Conservation (phyloP, 352 stramenopile genomes). For the Globisporangium acanthophoron region DNA sequence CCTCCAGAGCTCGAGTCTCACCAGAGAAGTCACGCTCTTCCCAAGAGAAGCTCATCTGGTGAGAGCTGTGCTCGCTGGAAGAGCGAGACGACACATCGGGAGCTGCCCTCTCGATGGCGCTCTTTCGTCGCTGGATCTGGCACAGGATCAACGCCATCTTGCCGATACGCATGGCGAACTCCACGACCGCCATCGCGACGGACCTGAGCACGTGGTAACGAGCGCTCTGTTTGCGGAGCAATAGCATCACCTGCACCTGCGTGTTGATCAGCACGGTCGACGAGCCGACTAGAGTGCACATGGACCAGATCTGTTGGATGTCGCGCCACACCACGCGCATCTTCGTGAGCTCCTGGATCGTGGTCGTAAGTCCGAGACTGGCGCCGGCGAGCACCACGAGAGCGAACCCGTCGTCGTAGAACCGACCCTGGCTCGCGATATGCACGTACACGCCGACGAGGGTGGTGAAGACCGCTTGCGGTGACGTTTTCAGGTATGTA, state of each 20-base stretch:
- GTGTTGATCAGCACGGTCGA: slow-evolving; percentile 43
- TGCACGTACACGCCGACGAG: slow-evolving; percentile 1
- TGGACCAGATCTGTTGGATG: slow-evolving; percentile 25
- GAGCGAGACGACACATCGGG: not conserved
- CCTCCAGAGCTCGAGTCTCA: slow-evolving; percentile 1
- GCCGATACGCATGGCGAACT: slow-evolving; percentile 19
- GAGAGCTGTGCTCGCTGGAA: not conserved
- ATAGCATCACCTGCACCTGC: slow-evolving; percentile 25
- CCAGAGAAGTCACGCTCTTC: not conserved
- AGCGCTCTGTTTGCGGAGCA: slow-evolving; percentile 21
- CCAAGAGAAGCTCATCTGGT: not conserved
- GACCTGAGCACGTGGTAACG: slow-evolving; percentile 14
- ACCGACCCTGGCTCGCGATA: slow-evolving; percentile 2
- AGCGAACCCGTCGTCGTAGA: not conserved
- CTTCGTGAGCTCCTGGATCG: slow-evolving; percentile 22
- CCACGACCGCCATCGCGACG: slow-evolving; percentile 21
- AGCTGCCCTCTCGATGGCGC: not conserved
- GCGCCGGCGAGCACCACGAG: not conserved
- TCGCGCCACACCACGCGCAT: slow-evolving; percentile 20
- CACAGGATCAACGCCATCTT: slow-evolving; percentile 14
- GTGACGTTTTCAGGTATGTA: not conserved
- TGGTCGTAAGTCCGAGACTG: slow-evolving; percentile 1
- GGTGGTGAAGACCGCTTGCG: not conserved
- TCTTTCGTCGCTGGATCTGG: not conserved
- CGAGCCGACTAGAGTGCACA: slow-evolving; percentile 28